These are phyloP conservation scores for Pyrenula massariospora DNA, from an alignment of 495 filamentous ascomycete species.

Conservation along the genomic window DNA sequence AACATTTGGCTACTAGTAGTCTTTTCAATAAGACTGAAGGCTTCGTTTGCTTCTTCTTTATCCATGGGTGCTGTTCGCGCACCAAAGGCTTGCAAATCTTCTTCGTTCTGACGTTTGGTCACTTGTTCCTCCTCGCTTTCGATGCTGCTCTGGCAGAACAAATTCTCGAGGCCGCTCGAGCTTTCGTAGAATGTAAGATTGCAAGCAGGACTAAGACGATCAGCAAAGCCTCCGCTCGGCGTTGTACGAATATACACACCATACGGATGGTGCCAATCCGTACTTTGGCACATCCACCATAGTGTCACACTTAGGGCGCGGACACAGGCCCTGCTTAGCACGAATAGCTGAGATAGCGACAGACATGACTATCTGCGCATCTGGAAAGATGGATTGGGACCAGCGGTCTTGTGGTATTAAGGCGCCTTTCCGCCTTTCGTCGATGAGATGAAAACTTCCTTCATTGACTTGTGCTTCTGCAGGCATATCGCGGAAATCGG, in stretches of 20 bases:
- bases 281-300: not conserved
- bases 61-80: conserved; percentile 6
- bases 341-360: conserved; percentile 9
- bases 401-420: conserved; percentile 8
- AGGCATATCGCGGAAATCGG: conserved; percentile 8
- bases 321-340: conserved; percentile 6
- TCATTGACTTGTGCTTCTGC: conserved; percentile 7
- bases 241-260: not conserved
- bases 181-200: conserved; percentile 4
- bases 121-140: conserved; percentile 3
- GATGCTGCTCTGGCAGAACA: not conserved
- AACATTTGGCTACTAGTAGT: not conserved
- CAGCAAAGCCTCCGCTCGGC: too few relatives aligned
- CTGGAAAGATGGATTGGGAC: conserved; percentile 7
- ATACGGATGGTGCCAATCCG: not conserved
- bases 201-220: conserved; percentile 1
- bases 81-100: conserved; percentile 7
- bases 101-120: conserved; percentile 2
- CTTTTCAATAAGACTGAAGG: not conserved
- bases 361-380: conserved; percentile 10
- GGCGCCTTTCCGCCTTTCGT: not conserved
- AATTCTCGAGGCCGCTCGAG: not conserved
- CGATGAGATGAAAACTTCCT: conserved; percentile 10
- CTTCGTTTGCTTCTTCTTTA: not conserved
- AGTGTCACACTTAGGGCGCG: conserved; percentile 7